Evolutionary conservation across 75 land plant genomes (phyloP), one percentile per base, ranked within the genome.

Genomic region (Picea sitchensis): DNA sequence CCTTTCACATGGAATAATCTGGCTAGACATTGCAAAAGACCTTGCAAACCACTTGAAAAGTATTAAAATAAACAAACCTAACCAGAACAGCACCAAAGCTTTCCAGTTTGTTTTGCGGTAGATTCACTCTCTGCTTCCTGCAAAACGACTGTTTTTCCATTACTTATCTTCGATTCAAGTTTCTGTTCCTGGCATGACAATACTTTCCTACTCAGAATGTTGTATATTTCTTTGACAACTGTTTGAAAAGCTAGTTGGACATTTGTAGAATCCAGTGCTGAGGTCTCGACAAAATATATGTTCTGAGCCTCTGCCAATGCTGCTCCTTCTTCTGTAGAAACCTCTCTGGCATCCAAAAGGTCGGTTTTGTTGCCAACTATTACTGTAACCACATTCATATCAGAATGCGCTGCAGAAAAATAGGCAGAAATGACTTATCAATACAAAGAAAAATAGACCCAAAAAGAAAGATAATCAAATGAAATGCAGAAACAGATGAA

Each of bases 351-450:
- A 64, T 93, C 86, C 82, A 84, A 82, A 59, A 95, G 94, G 80
- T 95, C 98, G 8, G 89, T 80, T 81, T 95, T 95, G 86, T 95
- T 95, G 36, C 98, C 98, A 64, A 95, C 96, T 14, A 95, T 88
- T 80, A 95, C 92, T 56, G 94, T 94, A 6, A 95, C 94, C 3
- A 95, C 91, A 78, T 93, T 95, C 89, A 92, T 90, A 78, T 95
- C 98, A 5, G 96, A 95, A 64, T 93, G 88, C 81, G 93, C 98
- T 95, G 86, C 61, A 21, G 63, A 32, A 75, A 57, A 31, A 3
- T 58, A 61, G 77, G 54, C 54, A 38, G 18, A 76, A 41, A 61
- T 38, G 14, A 20, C 23, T 5, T 79, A 32, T 78, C 15, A 56
- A n/a, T 54, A 21, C 44, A 26, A 31, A 47, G 44, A 47, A 36